Evolutionary conservation across 768 basidiomycete species (phyloP).

Genomic region (Tricholoma sp.): DNA sequence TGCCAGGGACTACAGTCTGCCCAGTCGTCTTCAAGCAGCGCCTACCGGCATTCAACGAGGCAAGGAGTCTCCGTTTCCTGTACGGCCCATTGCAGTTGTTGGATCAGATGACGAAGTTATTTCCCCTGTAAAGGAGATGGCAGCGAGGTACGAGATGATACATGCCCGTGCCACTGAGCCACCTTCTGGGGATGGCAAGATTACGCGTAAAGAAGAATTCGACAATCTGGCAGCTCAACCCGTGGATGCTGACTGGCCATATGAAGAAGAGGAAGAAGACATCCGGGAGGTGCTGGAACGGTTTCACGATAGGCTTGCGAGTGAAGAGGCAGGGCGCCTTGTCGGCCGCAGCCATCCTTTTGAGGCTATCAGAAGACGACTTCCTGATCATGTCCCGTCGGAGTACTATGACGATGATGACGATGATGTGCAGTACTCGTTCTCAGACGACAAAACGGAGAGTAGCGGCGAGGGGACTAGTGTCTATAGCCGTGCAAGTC

Average conservation of each 20-base stretch:
- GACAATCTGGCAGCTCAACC: constrained; percentile 3
- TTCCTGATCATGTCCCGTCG: constrained; percentile 6
- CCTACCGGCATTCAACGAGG: constrained; percentile 34
- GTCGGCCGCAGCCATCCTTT: constrained; percentile 28
- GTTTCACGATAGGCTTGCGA: constrained; percentile 23
- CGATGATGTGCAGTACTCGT: constrained; percentile 9
- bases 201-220: not conserved
- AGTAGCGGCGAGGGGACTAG: constrained; percentile 26
- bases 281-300: constrained; percentile 34
- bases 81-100: constrained; percentile 31
- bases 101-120: constrained; percentile 15
- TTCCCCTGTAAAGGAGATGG: constrained; percentile 22
- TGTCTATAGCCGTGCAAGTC: constrained; percentile 46
- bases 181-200: constrained; percentile 5
- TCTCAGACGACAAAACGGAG: constrained; percentile 19
- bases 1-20: not conserved
- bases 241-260: constrained; percentile 20
- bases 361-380: constrained; percentile 9
- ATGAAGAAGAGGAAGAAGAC: constrained; percentile 23
- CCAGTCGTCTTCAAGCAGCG: constrained; percentile 4
- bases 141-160: constrained; percentile 25
- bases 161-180: constrained; percentile 20
- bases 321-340: constrained; percentile 10
- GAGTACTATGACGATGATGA: constrained; percentile 10
- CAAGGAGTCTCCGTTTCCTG: constrained; percentile 46